phyloP scores from a whole-genome alignment of 108 stramenopile genomes.

The Cyclostephanos tholiformis region DNA sequence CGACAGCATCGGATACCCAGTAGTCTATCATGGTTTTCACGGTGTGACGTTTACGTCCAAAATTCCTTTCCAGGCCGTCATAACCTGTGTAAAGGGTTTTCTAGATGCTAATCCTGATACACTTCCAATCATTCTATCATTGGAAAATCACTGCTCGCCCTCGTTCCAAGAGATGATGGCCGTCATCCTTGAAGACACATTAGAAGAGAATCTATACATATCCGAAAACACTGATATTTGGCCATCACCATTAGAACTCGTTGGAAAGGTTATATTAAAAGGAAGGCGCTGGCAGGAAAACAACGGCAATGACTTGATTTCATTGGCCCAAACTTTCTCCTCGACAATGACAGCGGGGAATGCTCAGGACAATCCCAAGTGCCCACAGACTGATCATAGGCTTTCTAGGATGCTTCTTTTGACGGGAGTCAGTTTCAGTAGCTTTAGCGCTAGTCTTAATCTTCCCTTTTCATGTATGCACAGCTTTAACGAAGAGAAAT shows the following conservation, averaged over 20 bases:
- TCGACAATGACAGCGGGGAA: slow-evolving; percentile 4
- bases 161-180: slow-evolving; percentile 88
- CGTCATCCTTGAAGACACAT: slow-evolving; percentile 49
- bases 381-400: slow-evolving; percentile 48
- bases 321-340: slow-evolving; percentile 1
- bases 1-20: slow-evolving; percentile 60
- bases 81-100: slow-evolving; percentile 70
- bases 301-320: slow-evolving; percentile 52
- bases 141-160: slow-evolving; percentile 96
- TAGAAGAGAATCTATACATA: slow-evolving; percentile 72
- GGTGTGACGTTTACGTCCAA: slow-evolving; percentile 80
- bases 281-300: slow-evolving; percentile 72
- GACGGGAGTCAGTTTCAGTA: slow-evolving; percentile 64
- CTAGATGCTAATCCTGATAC: slow-evolving; percentile 54
- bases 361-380: slow-evolving; percentile 2
- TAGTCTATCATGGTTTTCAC: slow-evolving; percentile 86
- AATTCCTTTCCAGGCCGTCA: slow-evolving; percentile 78
- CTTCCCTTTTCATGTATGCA: slow-evolving; percentile 68
- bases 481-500: slow-evolving; percentile 72
- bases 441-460: slow-evolving; percentile 50
- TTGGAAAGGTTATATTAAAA: slow-evolving; percentile 86
- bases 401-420: slow-evolving; percentile 67
- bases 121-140: slow-evolving; percentile 90
- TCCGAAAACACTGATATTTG: slow-evolving; percentile 59
- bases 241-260: slow-evolving; percentile 75